A percentile compares a stretch with the other conserved stretches of the same genome.
Evolutionary conservation across 176 grass and related monocot genomes (phyloP).

Genomic region (Oryza officinalis): DNA sequence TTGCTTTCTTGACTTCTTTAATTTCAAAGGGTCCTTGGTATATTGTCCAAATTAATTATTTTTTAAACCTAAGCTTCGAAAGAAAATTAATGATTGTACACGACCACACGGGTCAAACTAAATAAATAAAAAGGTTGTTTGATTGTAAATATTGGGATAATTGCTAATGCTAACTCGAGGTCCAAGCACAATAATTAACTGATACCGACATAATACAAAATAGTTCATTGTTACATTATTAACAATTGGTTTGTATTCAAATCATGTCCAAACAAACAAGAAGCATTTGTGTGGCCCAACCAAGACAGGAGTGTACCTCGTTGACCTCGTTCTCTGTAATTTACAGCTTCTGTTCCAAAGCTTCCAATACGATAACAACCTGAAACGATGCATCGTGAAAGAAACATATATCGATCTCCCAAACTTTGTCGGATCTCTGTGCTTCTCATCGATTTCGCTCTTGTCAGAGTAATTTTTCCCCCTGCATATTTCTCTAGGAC

Average conservation of each 20-base stretch:
- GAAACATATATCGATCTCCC: not conserved
- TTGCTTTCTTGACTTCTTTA: too few relatives aligned
- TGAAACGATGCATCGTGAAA: not conserved
- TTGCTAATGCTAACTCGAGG: too few relatives aligned
- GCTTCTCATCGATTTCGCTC: not conserved
- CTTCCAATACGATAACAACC: not conserved
- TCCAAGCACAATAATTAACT: too few relatives aligned
- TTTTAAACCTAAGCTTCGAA: too few relatives aligned
- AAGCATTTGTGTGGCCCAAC: conserved; percentile 2
- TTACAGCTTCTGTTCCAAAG: not conserved
- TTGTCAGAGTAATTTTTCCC: not conserved
- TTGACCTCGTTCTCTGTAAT: conserved; percentile 24
- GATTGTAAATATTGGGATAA: too few relatives aligned
- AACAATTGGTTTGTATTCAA: not conserved
- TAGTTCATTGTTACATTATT: too few relatives aligned
- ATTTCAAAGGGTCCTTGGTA: too few relatives aligned
- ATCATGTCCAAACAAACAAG: not conserved
- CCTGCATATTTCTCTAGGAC: not conserved
- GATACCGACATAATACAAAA: too few relatives aligned
- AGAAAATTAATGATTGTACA: too few relatives aligned
- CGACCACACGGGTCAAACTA: too few relatives aligned
- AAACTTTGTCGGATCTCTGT: conserved; percentile 2
- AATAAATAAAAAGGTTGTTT: too few relatives aligned
- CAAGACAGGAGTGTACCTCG: not conserved
- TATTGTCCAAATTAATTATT: too few relatives aligned